Base-by-base conservation (phyloP, 306 rosid genomes). In the Purshia tridentata region DNA sequence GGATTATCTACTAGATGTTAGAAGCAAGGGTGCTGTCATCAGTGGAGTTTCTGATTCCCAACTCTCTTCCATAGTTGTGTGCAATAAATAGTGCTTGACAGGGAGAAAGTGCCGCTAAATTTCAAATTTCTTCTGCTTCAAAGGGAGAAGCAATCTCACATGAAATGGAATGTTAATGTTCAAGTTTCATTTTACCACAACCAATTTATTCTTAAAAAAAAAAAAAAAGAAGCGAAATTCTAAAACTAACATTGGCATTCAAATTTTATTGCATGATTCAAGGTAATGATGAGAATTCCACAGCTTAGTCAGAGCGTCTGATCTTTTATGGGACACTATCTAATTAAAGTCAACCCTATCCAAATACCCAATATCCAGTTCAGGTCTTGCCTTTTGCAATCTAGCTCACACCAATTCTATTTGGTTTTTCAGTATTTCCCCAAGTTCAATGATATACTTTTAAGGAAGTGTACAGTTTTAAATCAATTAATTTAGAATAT, bases 31-130 rank as follows among this genome's bases (percentile, higher is more conserved):
- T 59, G 97, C 86, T 71, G 70, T 50, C 11, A 83, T 89, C 51
- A 86, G 71, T 51, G 96, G 98, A 76, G 92, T 96, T 65, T 87
- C 96, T 39, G 97, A 93, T 75, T 87, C 98, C 15, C 77, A 14
- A 41, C 88, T 91, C 59, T 83, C 89, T 72, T 81, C 97, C 51
- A 20, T 90, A 73, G 74, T 89, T 63, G 82, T 93, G 47, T 93
- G 98, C 81, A 72, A 81, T 39, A 67, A 65, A 62, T 81, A 82
- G 29, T 35, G 62, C n/a, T 67, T 15, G 18, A 35, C 23, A 40
- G 7, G 51, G 52, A 73, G 72, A 5, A 42, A n/a, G 42, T 63
- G 16, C 22, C 23, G 62, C 59, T 1, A 47, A 5, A 11, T 56
- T 12, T 51, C 60, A 46, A 54, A 14, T 41, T 69, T 41, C n/a